phyloP scores from a whole-genome alignment of 2,329 filamentous ascomycete species.

The Pyricularia pennisetigena region DNA sequence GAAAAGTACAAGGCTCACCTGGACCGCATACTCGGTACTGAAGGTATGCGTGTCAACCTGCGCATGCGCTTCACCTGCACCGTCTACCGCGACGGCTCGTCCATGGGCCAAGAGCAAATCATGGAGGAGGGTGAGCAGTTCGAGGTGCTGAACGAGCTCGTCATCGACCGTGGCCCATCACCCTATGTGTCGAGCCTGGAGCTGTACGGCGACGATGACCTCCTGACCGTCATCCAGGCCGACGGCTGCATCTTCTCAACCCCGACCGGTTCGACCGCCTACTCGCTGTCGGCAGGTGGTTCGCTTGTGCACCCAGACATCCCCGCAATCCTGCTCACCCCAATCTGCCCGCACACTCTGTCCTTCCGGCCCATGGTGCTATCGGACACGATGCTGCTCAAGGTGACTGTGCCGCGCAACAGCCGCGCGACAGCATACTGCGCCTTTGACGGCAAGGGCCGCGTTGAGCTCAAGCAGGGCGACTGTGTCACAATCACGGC shows the following conservation, averaged over 20 bases:
- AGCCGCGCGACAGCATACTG: conserved; percentile 93
- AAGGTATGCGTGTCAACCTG: conserved; percentile 93
- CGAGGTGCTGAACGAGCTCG: conserved; percentile 95
- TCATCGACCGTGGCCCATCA: conserved; percentile 93
- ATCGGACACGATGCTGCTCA: conserved; percentile 86
- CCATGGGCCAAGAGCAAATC: conserved; percentile 36
- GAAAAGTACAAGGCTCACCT: conserved; percentile 80
- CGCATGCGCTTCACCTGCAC: conserved; percentile 99
- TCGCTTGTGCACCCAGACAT: conserved; percentile 95
- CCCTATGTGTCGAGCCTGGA: conserved; percentile 97
- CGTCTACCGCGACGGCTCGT: conserved; percentile 65
- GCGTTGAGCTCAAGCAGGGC: conserved; percentile 83
- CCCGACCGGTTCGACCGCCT: conserved; percentile 86
- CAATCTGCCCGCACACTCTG: conserved; percentile 93
- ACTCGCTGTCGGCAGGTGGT: conserved; percentile 90
- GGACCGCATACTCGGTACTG: conserved; percentile 82
- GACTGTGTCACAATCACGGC: conserved; percentile 96
- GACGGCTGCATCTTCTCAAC: conserved; percentile 98
- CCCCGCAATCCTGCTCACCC: conserved; percentile 89
- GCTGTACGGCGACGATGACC: conserved; percentile 88
- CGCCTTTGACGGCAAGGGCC: conserved; percentile 94
- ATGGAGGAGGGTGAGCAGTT: conserved; percentile 89
- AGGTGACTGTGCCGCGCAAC: conserved; percentile 73
- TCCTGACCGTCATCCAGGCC: conserved; percentile 90
- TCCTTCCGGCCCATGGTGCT: conserved; percentile 98